Percentiles rank a stretch among this genome's conserved stretches.
Evolutionary conservation across 371 early-diverging fungal genomes (phyloP).

Genomic region (Actinomortierella ambigua): DNA sequence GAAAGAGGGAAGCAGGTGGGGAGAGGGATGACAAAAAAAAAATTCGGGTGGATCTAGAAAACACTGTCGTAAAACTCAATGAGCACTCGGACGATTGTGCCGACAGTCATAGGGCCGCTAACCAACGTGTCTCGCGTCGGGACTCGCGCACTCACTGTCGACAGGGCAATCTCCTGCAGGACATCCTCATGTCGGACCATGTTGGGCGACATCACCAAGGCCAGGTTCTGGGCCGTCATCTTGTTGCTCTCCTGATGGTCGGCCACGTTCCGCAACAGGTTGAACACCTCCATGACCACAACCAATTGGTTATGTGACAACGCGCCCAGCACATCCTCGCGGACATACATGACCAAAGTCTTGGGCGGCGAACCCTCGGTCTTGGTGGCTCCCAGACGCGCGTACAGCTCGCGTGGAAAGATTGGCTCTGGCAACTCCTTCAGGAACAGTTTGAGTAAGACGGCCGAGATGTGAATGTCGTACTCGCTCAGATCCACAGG

Average conservation of each 20-base stretch:
- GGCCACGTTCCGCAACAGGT: slow-evolving; percentile 69
- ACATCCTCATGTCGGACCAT: slow-evolving; percentile 74
- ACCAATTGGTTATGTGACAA: slow-evolving; percentile 47
- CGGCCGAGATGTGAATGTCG: slow-evolving; percentile 83
- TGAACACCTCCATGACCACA: slow-evolving; percentile 65
- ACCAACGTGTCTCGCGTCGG: too few species aligned
- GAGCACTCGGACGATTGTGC: slow-evolving; percentile 33
- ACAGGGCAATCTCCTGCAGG: slow-evolving; percentile 54
- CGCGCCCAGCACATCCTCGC: slow-evolving; percentile 50
- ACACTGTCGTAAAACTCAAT: slow-evolving; percentile 34
- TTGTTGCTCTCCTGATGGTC: slow-evolving; percentile 62
- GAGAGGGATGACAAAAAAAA: too few species aligned
- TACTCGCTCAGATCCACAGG: slow-evolving; percentile 62
- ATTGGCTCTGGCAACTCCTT: slow-evolving; percentile 83
- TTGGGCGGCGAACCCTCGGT: neutral
- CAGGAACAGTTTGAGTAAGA: slow-evolving; percentile 85
- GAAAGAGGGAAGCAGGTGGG: too few species aligned
- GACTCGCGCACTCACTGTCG: slow-evolving; percentile 9
- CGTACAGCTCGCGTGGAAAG: slow-evolving; percentile 59
- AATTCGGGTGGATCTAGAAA: slow-evolving; percentile 7
- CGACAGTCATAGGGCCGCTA: slow-evolving; percentile 13
- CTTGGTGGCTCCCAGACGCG: slow-evolving; percentile 18
- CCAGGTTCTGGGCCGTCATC: slow-evolving; percentile 86
- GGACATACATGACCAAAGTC: slow-evolving; percentile 48
- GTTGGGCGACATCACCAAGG: slow-evolving; percentile 89